phyloP scores from a whole-genome alignment of 768 basidiomycete species.

The Termitomyces sp. region DNA sequence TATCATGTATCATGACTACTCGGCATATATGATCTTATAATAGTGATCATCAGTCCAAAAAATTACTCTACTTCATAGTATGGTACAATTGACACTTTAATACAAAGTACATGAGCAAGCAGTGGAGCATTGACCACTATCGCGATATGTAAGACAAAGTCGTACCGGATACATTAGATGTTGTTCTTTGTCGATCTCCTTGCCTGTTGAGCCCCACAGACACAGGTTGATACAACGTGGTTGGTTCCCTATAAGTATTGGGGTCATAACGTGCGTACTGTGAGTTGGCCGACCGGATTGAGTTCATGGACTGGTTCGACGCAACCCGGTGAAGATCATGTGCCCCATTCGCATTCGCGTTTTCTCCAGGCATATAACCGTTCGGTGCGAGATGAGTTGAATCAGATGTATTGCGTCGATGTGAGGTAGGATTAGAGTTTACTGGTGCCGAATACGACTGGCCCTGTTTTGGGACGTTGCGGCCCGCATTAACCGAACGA shows the following conservation, averaged over 20 bases:
- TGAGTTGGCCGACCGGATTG: conserved; percentile 5
- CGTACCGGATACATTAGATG: neutral
- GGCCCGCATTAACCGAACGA: neutral
- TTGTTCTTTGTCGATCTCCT: neutral
- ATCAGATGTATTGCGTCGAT: conserved; percentile 7
- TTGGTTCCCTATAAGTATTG: conserved; percentile 8
- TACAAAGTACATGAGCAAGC: neutral
- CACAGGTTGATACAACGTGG: neutral
- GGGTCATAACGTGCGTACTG: conserved; percentile 8
- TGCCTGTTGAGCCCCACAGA: neutral
- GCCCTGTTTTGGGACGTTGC: neutral
- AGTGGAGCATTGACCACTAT: neutral
- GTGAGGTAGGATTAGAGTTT: neutral
- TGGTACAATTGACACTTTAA: neutral
- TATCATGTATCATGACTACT: neutral
- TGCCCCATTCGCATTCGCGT: neutral
- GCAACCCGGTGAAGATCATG: conserved; percentile 2
- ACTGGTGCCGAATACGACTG: neutral
- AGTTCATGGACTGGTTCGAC: conserved; percentile 9
- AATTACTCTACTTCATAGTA: neutral
- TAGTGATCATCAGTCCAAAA: neutral
- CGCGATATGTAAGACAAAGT: conserved; percentile 1
- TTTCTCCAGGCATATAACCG: neutral
- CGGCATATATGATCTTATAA: too few relatives aligned
- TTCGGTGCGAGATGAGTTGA: neutral